phyloP scores from a whole-genome alignment of 2,329 filamentous ascomycete genomes.

The Monilinia aucupariae region DNA sequence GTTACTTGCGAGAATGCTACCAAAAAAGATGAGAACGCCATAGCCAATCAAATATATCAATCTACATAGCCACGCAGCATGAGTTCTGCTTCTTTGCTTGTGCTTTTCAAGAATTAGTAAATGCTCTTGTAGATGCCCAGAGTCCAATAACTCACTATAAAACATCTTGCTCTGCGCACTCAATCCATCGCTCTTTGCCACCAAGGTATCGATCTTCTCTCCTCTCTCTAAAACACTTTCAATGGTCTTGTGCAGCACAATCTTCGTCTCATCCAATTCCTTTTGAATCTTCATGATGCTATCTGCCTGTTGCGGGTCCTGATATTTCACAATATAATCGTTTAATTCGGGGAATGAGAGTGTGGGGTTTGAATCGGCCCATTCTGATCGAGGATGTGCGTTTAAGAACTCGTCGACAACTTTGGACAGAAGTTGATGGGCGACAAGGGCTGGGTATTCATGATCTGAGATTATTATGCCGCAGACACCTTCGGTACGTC shows the following conservation, averaged over 20 bases:
- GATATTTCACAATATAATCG: constrained; percentile 62
- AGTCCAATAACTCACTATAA: constrained; percentile 57
- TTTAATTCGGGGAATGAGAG: constrained; percentile 68
- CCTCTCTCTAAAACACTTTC: constrained; percentile 82
- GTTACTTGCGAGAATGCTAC: constrained; percentile 16
- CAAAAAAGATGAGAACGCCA: constrained; percentile 20
- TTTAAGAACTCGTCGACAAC: constrained; percentile 81
- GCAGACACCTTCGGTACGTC: constrained; percentile 66
- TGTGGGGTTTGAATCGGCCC: constrained; percentile 49
- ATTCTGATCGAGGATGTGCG: constrained; percentile 66
- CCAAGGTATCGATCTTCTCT: constrained; percentile 93
- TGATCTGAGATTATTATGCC: constrained; percentile 74
- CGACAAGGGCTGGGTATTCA: constrained; percentile 70
- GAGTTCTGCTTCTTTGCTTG: constrained; percentile 77
- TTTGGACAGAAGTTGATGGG: constrained; percentile 82
- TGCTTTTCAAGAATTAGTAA: constrained; percentile 36
- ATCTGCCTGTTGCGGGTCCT: constrained; percentile 79
- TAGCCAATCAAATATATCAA: constrained; percentile 18
- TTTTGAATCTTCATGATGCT: constrained; percentile 94
- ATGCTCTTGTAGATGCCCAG: not conserved
- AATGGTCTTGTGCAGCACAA: constrained; percentile 94
- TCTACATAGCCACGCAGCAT: constrained; percentile 66
- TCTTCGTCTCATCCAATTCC: constrained; percentile 96
- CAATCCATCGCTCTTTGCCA: constrained; percentile 86
- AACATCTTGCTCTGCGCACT: constrained; percentile 97